Base-by-base conservation (phyloP, 2,329 filamentous ascomycete genomes). In the Neurospora sp. region DNA sequence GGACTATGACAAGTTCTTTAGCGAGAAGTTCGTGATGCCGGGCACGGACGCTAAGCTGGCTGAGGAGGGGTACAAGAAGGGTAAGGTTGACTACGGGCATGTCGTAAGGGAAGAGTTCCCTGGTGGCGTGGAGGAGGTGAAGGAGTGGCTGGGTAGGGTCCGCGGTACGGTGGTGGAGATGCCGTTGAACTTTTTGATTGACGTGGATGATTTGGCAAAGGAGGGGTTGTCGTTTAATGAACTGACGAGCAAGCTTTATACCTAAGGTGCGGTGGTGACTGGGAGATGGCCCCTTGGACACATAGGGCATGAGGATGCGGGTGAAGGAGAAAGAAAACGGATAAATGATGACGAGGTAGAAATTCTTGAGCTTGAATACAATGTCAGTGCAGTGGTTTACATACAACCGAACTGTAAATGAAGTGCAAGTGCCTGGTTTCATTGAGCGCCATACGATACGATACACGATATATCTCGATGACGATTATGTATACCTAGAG, bases 121-220 rank as follows among this genome's bases (percentile, higher is more conserved):
- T 0, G 87, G 90, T 73, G 92, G 94, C 8, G 88, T 90, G 65
- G 82, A 82, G n/a, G 89, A 92, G 78, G 83, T 93, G 71, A 93
- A 92, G 81, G 87, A 90, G 67, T 86, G 88, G 81, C 81, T 94
- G 69, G 83, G 84, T 69, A 84, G 87, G 69, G 83, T 94, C 46
- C 86, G 88, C 71, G 91, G 91, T 2, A 91, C 86, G 8, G 80
- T 93, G 66, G 91, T 97, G 8, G 92, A 97, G 83, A 97, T 97
- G 94, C 93, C 93, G 37, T 83, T 97, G 74, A 84, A 92, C 74
- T 97, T 97, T 82, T 82, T 97, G 78, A 90, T 91, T 75, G 91
- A 93, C 40, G 86, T 88, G 8, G 87, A 92, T 76, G 93, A 97
- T 78, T 89, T 97, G 79, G 95, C 94, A 4, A 90, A 93, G 84